Evolutionary conservation across 2,329 filamentous ascomycete genomes (phyloP), one percentile per base, ranked within the genome.

Genomic region (Pseudogymnoascus sp.): DNA sequence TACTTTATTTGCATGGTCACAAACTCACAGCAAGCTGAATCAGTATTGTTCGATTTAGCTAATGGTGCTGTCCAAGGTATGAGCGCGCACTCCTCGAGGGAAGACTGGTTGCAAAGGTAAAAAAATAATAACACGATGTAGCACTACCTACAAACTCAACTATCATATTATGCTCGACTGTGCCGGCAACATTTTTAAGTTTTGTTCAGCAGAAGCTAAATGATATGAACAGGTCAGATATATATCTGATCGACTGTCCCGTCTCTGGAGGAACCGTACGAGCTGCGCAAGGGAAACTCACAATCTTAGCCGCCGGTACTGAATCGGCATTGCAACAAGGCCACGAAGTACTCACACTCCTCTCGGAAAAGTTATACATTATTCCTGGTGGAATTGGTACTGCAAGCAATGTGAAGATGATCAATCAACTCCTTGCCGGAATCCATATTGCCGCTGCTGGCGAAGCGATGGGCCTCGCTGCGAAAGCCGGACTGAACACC

Each of bases 1-100:
- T 85, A 83, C 72, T 85, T 87, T 69, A 80, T 91, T 31, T 85
- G 85, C 72, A 91, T 92, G 89, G 89, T 92, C 0, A 88, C 88
- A 6, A 90, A 87, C 0, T 84, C 87, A 2, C 80, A 83, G 41
- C 89, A 91, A 71, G 87, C 84, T 8, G 82, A 89, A 65, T 75
- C 78, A 0, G 86, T 88, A 0, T 75, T 92, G 1, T 84, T 91
- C 65, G 83, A 84, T 29, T 78, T 78, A 1, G 77, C 80, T 1
- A 31, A 78, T 51, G 80, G 84, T 2, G 86, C 79, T 10, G 72
- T 80, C 21, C 71, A 75, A 36, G 72, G 42, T 61, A 44, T 27
- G 38, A 41, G 12, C 44, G 8, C 31, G 44, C 44, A 51, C 25
- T 15, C 44, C 39, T 21, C 12, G 13, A 7, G n/a, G n/a, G 21